Evolutionary conservation across 257 asterid species (phyloP), one percentile per base, ranked within the genome.

Genomic region (Nicotiana sylvestris): DNA sequence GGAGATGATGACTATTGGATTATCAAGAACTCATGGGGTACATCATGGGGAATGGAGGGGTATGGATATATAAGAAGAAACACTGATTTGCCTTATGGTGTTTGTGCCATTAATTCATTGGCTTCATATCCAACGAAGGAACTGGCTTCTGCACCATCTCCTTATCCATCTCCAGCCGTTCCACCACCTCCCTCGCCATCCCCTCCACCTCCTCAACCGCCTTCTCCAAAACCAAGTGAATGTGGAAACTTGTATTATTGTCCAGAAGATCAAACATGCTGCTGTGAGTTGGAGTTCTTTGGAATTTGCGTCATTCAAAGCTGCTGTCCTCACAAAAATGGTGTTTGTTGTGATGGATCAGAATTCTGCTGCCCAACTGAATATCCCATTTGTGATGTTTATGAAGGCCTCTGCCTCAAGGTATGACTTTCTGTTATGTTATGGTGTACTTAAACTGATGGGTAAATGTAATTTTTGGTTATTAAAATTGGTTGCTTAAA

Each of bases 71-170:
- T 86, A 32, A 82, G 67, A 39, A 84, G 87, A 51, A 78, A 84
- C 30, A 78, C 74, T 78, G 10, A 43, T 60, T 82, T 82, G 57
- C 60, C 80, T 11, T 82, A 70, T 78, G 89, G 89, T 78, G 87
- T 84, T 51, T 85, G 90, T 79, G 88, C 76, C 49, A 87, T 88
- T 51, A 84, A 88, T 80, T 79, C 90, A 49, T 83, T 84, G 86
- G 84, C 84, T 69, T 86, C 86, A 30, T 84, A 86, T 79, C 89
- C 89, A n/a, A 84, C 69, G 1, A 87, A 79, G 72, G 56, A 76
- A 17, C 62, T 49, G 29, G 49, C 57, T 83, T 60, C 82, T 65
- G 69, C 58, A 9, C 70, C 70, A 15, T 43, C 87, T 69, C 82
- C 81, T 12, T 49, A 35, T 10, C 83, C 85, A 3, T 78, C 80